Evolutionary conservation across 163 green algal genomes (phyloP).

Genomic region (Chlamydomonas reinhardtii): DNA sequence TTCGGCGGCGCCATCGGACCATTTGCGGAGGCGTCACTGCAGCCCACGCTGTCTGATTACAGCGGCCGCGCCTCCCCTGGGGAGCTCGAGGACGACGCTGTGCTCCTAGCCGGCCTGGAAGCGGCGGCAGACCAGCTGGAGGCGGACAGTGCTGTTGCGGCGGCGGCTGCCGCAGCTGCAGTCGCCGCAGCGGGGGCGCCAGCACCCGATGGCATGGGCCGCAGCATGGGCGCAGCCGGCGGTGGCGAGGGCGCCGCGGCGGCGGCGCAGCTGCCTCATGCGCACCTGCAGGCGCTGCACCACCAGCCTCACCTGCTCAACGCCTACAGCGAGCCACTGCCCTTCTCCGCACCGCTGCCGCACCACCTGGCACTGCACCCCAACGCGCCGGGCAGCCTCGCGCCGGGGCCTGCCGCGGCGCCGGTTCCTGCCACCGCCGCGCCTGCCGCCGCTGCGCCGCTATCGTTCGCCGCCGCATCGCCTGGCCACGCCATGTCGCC

Average conservation of each 20-base stretch:
- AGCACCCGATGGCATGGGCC: too few relatives aligned
- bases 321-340: constrained; percentile 31
- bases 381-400: too few relatives aligned
- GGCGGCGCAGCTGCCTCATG: too few relatives aligned
- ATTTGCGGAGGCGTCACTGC: constrained; percentile 9
- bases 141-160: neutral
- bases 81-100: neutral
- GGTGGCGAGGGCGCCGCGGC: too few relatives aligned
- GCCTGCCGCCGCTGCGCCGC: too few relatives aligned
- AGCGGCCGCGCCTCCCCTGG: neutral
- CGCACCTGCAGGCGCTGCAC: too few relatives aligned
- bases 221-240: too few relatives aligned
- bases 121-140: neutral
- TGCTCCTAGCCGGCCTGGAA: too few relatives aligned
- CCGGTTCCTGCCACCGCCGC: neutral
- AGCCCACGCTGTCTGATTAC: constrained; percentile 29
- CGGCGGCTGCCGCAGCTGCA: too few relatives aligned
- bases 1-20: neutral
- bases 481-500: too few relatives aligned
- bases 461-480: too few relatives aligned
- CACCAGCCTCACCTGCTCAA: neutral
- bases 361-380: constrained; percentile 14
- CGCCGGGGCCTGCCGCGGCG: neutral
- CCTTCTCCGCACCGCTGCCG: constrained; percentile 10
- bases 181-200: too few relatives aligned